phyloP scores from a whole-genome alignment of 1,139 yeast genomes.

The Scheffersomyces lignicola region DNA sequence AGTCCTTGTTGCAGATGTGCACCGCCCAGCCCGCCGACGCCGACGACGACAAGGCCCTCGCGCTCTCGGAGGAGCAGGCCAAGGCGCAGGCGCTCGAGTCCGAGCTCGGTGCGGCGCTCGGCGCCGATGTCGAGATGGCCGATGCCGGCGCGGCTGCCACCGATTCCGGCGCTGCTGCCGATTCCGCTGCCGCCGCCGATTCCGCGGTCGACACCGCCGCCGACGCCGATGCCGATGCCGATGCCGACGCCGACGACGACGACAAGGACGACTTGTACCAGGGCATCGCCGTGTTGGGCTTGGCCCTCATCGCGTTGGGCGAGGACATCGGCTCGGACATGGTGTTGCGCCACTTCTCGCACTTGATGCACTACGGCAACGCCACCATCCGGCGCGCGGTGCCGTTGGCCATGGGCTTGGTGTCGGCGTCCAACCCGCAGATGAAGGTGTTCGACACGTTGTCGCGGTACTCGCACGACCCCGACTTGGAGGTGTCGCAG shows the following conservation, averaged over 20 bases:
- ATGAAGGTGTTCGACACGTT: constrained; percentile 96
- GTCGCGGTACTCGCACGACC: constrained; percentile 94
- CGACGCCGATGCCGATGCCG: constrained; percentile 24
- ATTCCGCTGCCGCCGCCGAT: constrained; percentile 31
- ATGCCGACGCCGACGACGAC: constrained; percentile 26
- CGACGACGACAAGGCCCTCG: constrained; percentile 37
- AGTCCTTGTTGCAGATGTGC: constrained; percentile 84
- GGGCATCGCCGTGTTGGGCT: constrained; percentile 90
- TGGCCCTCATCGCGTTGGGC: constrained; percentile 95
- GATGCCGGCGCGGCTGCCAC: constrained; percentile 33
- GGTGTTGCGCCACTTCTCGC: constrained; percentile 96
- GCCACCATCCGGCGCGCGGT: constrained; percentile 90
- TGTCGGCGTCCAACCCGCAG: constrained; percentile 91
- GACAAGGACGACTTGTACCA: constrained; percentile 67
- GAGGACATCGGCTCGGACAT: constrained; percentile 98
- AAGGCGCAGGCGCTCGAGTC: constrained; percentile 14
- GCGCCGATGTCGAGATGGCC: constrained; percentile 26
- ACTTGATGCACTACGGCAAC: constrained; percentile 96
- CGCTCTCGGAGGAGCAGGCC: constrained; percentile 35
- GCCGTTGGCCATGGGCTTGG: constrained; percentile 96
- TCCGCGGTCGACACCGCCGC: constrained; percentile 12
- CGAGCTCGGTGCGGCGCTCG: constrained; percentile 4
- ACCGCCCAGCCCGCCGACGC: constrained; percentile 55
- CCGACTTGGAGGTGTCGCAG: constrained; percentile 91
- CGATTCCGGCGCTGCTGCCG: constrained; percentile 41